Percentiles rank a stretch among this genome's conserved stretches.
Evolutionary conservation across 2,329 filamentous ascomycete species (phyloP).

Genomic region (Xylariaceae sp.): DNA sequence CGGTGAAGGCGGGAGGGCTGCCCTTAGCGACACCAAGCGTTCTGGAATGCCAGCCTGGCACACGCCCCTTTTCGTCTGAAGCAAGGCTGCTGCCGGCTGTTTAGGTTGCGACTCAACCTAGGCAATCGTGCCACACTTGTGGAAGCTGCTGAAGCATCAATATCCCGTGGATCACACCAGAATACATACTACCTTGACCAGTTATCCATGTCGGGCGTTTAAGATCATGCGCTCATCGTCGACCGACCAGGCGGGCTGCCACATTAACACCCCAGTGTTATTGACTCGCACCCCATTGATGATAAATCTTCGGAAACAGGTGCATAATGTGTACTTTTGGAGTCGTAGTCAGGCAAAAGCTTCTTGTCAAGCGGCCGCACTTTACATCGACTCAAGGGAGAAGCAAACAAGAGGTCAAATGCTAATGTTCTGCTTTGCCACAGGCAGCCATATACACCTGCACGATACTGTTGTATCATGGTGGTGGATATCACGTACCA

Average conservation of each 20-base stretch:
- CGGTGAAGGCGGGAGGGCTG: not conserved
- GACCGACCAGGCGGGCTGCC: conserved; percentile 13
- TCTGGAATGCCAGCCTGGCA: conserved; percentile 11
- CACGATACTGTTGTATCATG: not conserved
- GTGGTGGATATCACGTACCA: too few species aligned
- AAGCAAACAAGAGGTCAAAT: too few species aligned
- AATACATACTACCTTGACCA: conserved; percentile 7
- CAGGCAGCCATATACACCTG: not conserved
- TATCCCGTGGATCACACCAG: conserved; percentile 17
- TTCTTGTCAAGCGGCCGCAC: too few species aligned
- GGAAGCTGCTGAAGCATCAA: conserved; percentile 17
- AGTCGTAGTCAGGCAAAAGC: too few species aligned
- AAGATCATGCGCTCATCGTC: conserved; percentile 19
- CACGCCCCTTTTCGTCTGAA: conserved; percentile 10
- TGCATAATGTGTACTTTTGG: too few species aligned
- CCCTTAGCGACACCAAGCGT: not conserved
- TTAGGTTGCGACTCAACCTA: conserved; percentile 17
- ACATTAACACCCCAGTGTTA: conserved; percentile 6
- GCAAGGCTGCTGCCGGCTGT: conserved; percentile 4
- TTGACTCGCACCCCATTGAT: not conserved
- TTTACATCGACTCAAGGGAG: too few species aligned
- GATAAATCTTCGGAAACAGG: not conserved
- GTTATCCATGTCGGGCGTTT: conserved; percentile 7
- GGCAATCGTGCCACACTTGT: conserved; percentile 23
- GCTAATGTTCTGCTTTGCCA: too few species aligned